Evolutionary conservation across 352 stramenopile species (phyloP), one percentile per base, ranked within the genome.

Genomic region (Phytophthora citrophthora): DNA sequence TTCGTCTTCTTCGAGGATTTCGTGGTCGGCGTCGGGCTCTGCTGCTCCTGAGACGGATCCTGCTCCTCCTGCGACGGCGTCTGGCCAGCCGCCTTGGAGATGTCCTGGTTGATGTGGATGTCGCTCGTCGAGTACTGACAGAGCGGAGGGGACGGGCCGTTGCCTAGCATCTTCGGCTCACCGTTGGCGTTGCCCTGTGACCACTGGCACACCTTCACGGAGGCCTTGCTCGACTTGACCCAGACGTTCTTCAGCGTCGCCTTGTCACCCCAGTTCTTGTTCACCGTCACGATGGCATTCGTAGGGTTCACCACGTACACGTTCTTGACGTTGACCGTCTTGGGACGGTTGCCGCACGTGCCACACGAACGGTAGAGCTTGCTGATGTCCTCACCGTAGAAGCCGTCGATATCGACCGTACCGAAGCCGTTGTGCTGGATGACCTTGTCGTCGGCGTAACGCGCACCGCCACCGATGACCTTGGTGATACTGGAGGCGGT

Each of bases 91-190:
- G 43, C 54, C 43, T 62, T 27, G 4, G 38, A 48, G 15, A 65
- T 40, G 34, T 65, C 39, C 47, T 59, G 15, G 39, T 65, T 65
- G 57, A 65, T 65, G 47, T 65, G 57, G n/a, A 66, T 50, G 10
- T 66, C 58, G n/a, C 58, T 66, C 18, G 34, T 34, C 18, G 58
- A 47, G 58, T 66, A 66, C 57, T 31, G 8, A 43, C 58, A 67
- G n/a, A 67, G 49, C 18, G 20, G 20, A 15, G 11, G 11, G 34
- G 34, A 40, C 34, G 34, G 34, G 5, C 34, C 34, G 9, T 40
- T 12, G 34, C 34, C 34, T 10, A 40, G 34, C 34, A 40, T 40
- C 34, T 40, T 40, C 11, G 34, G 34, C 34, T 40, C 34, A 13
- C 34, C 34, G 34, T 40, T 40, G 34, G 34, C 34, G 34, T 40